Evolutionary conservation across 78 protist genomes (phyloP).

Genomic region (Dictyostelium firmibasis): DNA sequence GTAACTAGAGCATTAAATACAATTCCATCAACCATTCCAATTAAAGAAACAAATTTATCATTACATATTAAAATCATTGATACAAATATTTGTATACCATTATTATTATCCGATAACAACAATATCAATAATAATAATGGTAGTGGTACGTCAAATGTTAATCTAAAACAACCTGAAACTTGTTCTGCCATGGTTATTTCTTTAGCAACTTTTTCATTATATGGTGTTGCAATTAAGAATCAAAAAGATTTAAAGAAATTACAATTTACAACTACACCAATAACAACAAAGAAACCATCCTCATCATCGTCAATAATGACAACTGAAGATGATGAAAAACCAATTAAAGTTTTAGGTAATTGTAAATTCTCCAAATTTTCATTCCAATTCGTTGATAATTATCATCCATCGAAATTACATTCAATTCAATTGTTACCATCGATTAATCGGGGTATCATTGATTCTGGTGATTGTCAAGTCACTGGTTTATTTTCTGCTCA

Average conservation of each 20-base stretch:
- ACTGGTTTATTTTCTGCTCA: slow-evolving; percentile 29
- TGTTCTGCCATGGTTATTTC: slow-evolving; percentile 48
- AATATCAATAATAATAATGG: neutral
- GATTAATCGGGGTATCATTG: slow-evolving; percentile 54
- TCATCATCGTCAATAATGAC: neutral
- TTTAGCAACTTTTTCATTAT: slow-evolving; percentile 18
- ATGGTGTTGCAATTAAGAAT: slow-evolving; percentile 66
- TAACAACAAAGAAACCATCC: neutral
- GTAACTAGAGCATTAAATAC: slow-evolving; percentile 41
- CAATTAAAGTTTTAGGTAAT: slow-evolving; percentile 52
- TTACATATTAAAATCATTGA: slow-evolving; percentile 35
- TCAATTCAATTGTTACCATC: slow-evolving; percentile 21
- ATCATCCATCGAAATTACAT: slow-evolving; percentile 44
- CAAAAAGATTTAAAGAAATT: neutral
- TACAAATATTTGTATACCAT: slow-evolving; percentile 38
- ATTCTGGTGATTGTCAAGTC: slow-evolving; percentile 61
- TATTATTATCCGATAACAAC: slow-evolving; percentile 5
- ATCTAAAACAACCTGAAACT: neutral
- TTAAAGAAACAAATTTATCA: slow-evolving; percentile 59
- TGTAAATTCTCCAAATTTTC: slow-evolving; percentile 71
- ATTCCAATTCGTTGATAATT: slow-evolving; percentile 64
- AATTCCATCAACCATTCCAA: slow-evolving; percentile 49
- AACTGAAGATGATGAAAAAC: neutral
- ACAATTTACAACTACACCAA: neutral
- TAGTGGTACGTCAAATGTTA: neutral